Evolutionary conservation across 495 filamentous ascomycete species (phyloP).

Genomic region (Corynascus novoguineensis): DNA sequence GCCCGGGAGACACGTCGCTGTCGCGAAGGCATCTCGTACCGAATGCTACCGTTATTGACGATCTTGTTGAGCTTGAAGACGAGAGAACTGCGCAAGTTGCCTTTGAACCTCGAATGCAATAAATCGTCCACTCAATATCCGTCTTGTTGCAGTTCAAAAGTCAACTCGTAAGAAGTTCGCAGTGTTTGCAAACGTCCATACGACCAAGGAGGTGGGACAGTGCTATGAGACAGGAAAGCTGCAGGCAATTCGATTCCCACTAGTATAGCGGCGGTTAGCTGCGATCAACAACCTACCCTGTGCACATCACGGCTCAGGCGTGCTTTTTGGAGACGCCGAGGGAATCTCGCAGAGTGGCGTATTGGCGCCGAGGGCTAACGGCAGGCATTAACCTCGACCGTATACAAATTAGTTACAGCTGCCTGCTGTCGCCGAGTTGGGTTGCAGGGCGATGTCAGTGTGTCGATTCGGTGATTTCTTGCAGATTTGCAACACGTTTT

Average conservation of each 20-base stretch:
- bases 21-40: neutral
- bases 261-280: slow-evolving; percentile 22
- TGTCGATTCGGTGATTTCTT: neutral
- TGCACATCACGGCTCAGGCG: neutral
- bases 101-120: too few relatives aligned
- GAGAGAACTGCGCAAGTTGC: neutral
- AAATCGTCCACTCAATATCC: too few relatives aligned
- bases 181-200: neutral
- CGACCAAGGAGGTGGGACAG: neutral
- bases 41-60: neutral
- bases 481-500: neutral
- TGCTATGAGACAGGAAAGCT: neutral
- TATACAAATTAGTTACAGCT: slow-evolving; percentile 17
- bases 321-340: too few relatives aligned
- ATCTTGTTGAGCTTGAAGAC: neutral
- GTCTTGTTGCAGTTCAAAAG: too few relatives aligned
- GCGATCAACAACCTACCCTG: slow-evolving; percentile 1
- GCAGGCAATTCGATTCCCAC: slow-evolving; percentile 14
- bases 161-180: neutral
- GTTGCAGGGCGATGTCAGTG: neutral
- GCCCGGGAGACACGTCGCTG: neutral
- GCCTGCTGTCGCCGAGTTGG: neutral
- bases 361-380: neutral
- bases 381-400: slow-evolving; percentile 15
- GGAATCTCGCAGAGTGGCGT: neutral